These are phyloP conservation scores for Aspergillus fischeri DNA, from an alignment of 2,329 filamentous ascomycete genomes.

Conservation along the genomic window DNA sequence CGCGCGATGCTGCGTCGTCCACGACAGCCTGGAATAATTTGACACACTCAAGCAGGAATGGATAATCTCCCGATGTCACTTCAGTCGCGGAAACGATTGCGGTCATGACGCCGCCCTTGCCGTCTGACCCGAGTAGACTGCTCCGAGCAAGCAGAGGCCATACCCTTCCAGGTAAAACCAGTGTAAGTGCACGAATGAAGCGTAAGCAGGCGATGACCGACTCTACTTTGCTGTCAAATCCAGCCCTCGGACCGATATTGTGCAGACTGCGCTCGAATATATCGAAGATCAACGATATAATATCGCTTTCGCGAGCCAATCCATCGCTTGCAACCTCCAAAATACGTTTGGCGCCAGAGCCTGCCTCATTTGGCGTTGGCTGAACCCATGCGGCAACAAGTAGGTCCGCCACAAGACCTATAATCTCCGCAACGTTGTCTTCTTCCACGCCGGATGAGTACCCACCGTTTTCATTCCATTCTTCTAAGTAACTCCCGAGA, in stretches of 20 bases:
- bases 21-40: slow-evolving; percentile 71
- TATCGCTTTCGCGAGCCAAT: slow-evolving; percentile 54
- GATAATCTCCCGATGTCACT: slow-evolving; percentile 69
- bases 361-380: slow-evolving; percentile 29
- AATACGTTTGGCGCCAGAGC: slow-evolving; percentile 39
- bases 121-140: slow-evolving; percentile 70
- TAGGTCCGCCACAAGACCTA: slow-evolving; percentile 69
- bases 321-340: slow-evolving; percentile 49
- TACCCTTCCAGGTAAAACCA: slow-evolving; percentile 71
- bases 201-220: slow-evolving; percentile 72
- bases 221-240: slow-evolving; percentile 59
- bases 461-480: slow-evolving; percentile 45
- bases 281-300: slow-evolving; percentile 76
- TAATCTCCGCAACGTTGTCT: slow-evolving; percentile 67
- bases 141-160: slow-evolving; percentile 88
- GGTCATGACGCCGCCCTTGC: slow-evolving; percentile 70
- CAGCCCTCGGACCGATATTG: slow-evolving; percentile 53
- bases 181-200: slow-evolving; percentile 70
- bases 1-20: slow-evolving; percentile 64
- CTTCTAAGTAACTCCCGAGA: slow-evolving; percentile 63
- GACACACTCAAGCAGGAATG: slow-evolving; percentile 70
- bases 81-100: slow-evolving; percentile 80
- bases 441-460: slow-evolving; percentile 52
- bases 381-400: slow-evolving; percentile 46
- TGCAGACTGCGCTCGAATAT: slow-evolving; percentile 69